phyloP scores from a whole-genome alignment of 495 filamentous ascomycete genomes.

The Cenococcum geophilum region DNA sequence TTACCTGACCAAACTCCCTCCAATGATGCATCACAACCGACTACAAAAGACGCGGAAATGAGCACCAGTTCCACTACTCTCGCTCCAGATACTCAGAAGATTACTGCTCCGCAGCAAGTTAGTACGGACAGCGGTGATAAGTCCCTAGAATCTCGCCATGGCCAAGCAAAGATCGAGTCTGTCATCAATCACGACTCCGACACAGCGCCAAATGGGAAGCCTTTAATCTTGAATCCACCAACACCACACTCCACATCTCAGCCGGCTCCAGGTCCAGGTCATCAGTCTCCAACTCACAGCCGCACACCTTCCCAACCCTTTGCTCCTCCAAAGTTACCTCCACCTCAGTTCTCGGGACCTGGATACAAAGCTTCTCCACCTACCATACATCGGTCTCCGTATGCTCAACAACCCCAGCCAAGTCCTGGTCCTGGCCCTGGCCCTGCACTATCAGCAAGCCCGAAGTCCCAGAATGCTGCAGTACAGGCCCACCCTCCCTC shows the following conservation, averaged over 20 bases:
- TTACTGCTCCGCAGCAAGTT: not conserved
- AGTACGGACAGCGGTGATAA: not conserved
- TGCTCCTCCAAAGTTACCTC: constrained; percentile 18
- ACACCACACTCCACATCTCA: constrained; percentile 7
- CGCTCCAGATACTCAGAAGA: not conserved
- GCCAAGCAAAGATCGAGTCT: constrained; percentile 25
- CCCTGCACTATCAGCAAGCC: constrained; percentile 11
- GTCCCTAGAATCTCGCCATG: not conserved
- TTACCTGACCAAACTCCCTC: constrained; percentile 25
- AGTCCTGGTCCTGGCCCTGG: constrained; percentile 4
- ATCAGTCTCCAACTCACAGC: constrained; percentile 7
- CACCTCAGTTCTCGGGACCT: constrained; percentile 10
- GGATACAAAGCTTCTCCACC: constrained; percentile 16
- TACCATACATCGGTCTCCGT: constrained; percentile 30
- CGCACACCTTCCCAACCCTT: constrained; percentile 15
- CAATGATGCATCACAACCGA: constrained; percentile 5
- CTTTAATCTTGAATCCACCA: constrained; percentile 3
- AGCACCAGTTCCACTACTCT: not conserved
- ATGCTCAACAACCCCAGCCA: constrained; percentile 26
- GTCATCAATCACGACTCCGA: constrained; percentile 28
- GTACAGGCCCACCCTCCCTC: constrained; percentile 8
- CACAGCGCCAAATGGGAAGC: constrained; percentile 24
- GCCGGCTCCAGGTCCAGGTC: not conserved
- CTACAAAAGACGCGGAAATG: not conserved
- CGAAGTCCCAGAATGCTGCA: constrained; percentile 23